These are phyloP conservation scores for Dioscorea alata DNA, from an alignment of 106 monocot genomes.

Conservation along the genomic window DNA sequence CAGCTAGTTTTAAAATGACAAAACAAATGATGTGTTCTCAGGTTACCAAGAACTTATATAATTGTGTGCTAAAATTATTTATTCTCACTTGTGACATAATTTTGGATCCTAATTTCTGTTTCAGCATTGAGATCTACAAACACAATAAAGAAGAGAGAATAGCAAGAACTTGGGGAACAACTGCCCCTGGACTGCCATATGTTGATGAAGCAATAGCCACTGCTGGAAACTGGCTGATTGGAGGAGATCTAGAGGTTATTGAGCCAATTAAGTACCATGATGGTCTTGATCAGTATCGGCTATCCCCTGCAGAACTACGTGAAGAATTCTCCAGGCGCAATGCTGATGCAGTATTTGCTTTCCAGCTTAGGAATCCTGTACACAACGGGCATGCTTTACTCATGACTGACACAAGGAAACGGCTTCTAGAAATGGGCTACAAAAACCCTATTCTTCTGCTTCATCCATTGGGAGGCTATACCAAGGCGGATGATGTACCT, in stretches of 20 bases:
- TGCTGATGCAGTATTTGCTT: conserved; percentile 43
- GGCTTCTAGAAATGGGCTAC: conserved; percentile 38
- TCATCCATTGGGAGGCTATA: conserved; percentile 37
- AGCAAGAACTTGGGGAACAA: conserved; percentile 42
- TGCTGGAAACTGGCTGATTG: conserved; percentile 38
- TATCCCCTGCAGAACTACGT: conserved; percentile 35
- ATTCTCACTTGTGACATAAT: too few relatives aligned
- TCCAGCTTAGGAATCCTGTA: conserved; percentile 37
- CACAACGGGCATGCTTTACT: conserved; percentile 43
- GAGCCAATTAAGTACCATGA: conserved; percentile 37
- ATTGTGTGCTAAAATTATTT: too few relatives aligned
- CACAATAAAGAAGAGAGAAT: conserved; percentile 40
- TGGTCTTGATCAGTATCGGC: conserved; percentile 31
- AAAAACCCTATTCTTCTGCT: conserved; percentile 34
- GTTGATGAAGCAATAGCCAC: conserved; percentile 22
- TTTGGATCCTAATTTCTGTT: not conserved
- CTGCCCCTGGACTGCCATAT: conserved; percentile 33
- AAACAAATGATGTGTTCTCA: too few relatives aligned
- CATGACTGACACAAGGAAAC: conserved; percentile 35
- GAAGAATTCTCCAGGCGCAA: conserved; percentile 30
- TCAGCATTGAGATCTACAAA: conserved; percentile 38
- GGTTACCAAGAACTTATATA: too few relatives aligned
- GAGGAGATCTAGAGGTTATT: conserved; percentile 32
- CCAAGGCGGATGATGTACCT: conserved; percentile 44
- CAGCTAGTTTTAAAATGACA: too few relatives aligned